Evolutionary conservation across 108 stramenopile species (phyloP), one percentile per base, ranked within the genome.

Genomic region (Pseudonitzschia pungens): DNA sequence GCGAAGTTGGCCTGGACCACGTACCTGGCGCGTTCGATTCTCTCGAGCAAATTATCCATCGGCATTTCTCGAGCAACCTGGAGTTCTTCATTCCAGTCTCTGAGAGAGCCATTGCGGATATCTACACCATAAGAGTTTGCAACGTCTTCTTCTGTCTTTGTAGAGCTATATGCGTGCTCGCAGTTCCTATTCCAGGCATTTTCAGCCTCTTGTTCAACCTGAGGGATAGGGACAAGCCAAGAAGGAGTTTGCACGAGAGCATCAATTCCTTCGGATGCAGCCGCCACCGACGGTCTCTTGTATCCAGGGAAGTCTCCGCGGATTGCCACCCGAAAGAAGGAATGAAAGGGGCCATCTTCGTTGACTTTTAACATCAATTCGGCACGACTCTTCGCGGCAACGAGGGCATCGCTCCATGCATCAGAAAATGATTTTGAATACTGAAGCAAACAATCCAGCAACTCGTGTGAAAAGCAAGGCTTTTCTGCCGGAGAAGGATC

Each of bases 21-120:
- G 66, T 27, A 84, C 78, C 86, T 85, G 27, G 89, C 91, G 33
- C 96, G 85, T 56, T 94, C 90, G 48, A 94, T 77, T 27, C 92
- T 74, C 69, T 97, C 88, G 26, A 60, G 78, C 16, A 94, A 66
- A 18, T 76, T 89, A 29, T 68, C 74, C 16, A 71, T 85, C 24
- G 90, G 85, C 86, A 98, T 85, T 75, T 97, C 96, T 44, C 94
- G 73, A 12, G 90, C 89, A 65, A 80, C 70, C 76, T 97, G 97
- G 16, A 95, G 80, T 75, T 98, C 97, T 64, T 98, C 97, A 68
- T 98, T 97, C 98, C 98, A 98, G 74, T 98, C 98, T 36, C 96
- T 77, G 42, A 84, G 56, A 6, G 84, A 83, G 10, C 97, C 97
- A 60, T 64, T 81, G 22, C 92, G 81, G 32, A 95, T 72, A 60